phyloP scores from a whole-genome alignment of 257 asterid species.

The Solanum tarapatanum region DNA sequence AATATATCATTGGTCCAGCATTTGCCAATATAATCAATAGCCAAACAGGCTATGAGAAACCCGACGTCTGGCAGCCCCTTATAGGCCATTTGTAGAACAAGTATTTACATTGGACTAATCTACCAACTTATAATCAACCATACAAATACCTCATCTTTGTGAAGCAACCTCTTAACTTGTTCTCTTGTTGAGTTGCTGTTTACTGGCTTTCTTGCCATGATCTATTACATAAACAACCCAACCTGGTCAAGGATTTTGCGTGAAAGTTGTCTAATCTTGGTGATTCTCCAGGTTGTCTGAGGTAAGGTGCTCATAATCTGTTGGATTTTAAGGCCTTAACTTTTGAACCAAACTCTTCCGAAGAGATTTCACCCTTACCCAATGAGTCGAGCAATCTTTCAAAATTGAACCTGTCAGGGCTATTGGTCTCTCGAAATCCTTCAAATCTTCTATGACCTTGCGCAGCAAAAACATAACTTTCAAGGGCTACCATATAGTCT shows the following conservation, averaged over 20 bases:
- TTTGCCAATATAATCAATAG: too few relatives aligned
- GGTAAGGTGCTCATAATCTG: slow-evolving; percentile 56
- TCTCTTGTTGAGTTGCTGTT: slow-evolving; percentile 2
- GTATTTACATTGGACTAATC: neutral
- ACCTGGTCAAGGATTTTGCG: slow-evolving; percentile 80
- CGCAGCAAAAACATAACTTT: slow-evolving; percentile 76
- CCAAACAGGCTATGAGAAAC: neutral
- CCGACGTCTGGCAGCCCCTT: too few relatives aligned
- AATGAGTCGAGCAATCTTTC: slow-evolving; percentile 48
- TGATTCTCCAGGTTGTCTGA: slow-evolving; percentile 41
- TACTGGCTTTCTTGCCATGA: slow-evolving; percentile 13
- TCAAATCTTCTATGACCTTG: slow-evolving; percentile 83
- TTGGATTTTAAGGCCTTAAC: slow-evolving; percentile 42
- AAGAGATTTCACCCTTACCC: slow-evolving; percentile 12
- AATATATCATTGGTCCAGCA: too few relatives aligned
- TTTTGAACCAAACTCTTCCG: slow-evolving; percentile 50
- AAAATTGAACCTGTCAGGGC: slow-evolving; percentile 73
- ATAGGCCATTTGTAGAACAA: neutral
- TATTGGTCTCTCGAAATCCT: slow-evolving; percentile 70
- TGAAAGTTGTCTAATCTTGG: slow-evolving; percentile 79
- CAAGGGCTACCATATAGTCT: slow-evolving; percentile 70
- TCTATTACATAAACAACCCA: slow-evolving; percentile 78
- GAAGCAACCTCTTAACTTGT: slow-evolving; percentile 23
- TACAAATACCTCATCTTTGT: slow-evolving; percentile 23
- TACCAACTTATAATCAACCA: neutral